Evolutionary conservation across 2,329 filamentous ascomycete species (phyloP).

Genomic region (Neodidymelliopsis sp.): DNA sequence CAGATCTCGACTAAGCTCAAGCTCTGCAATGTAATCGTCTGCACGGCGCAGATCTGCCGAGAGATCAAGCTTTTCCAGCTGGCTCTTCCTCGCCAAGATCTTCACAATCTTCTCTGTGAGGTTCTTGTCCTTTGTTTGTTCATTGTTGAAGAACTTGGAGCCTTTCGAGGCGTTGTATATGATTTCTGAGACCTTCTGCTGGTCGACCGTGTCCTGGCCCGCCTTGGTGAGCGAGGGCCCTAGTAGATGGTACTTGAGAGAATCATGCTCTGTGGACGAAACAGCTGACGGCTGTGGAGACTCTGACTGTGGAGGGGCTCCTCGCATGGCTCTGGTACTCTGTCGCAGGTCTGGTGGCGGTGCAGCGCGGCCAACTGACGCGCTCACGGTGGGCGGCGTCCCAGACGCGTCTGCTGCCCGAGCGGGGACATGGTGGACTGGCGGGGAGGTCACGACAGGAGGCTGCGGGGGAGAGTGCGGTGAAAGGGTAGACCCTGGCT

Average conservation of each 20-base stretch:
- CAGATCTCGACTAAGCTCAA: conserved; percentile 81
- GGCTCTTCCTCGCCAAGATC: conserved; percentile 76
- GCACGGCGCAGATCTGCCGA: conserved; percentile 75
- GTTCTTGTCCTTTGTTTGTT: conserved; percentile 80
- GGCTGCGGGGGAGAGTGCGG: conserved; percentile 18
- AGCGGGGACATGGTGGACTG: conserved; percentile 22
- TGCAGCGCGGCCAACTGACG: conserved; percentile 6
- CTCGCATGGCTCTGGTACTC: conserved; percentile 11
- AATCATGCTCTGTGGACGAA: conserved; percentile 59
- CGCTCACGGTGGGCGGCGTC: conserved; percentile 25
- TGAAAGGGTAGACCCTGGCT: conserved; percentile 25
- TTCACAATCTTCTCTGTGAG: conserved; percentile 86
- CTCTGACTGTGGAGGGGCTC: background rate
- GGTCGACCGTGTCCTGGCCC: conserved; percentile 92
- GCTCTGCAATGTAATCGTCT: conserved; percentile 79
- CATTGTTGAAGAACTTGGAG: conserved; percentile 93
- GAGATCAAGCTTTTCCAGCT: conserved; percentile 79
- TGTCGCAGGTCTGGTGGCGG: conserved; percentile 10
- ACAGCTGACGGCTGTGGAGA: conserved; percentile 22
- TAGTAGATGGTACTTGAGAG: conserved; percentile 87
- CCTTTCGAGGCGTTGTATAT: conserved; percentile 98
- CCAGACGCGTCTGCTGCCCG: conserved; percentile 22
- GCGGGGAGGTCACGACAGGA: conserved; percentile 1
- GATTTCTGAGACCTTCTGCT: conserved; percentile 91
- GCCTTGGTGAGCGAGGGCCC: conserved; percentile 93